Conservation (phyloP, 139 green algal species). For the Chlamydomonas incerta region DNA sequence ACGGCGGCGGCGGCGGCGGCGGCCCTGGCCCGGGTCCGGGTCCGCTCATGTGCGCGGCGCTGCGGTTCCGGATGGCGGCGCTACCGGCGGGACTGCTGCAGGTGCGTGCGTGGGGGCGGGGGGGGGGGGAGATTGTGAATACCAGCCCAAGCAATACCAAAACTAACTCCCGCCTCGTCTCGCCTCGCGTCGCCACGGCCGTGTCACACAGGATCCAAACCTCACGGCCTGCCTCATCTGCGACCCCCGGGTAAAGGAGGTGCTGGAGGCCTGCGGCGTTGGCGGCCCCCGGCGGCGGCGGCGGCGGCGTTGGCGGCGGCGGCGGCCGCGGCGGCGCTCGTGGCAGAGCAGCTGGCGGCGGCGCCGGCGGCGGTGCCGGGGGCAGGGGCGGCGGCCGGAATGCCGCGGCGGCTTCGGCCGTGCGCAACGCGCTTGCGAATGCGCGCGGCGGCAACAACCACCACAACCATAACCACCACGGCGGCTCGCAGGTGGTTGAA, state of each 20-base stretch:
- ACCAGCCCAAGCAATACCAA: too few species aligned
- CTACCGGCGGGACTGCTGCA: slow-evolving; percentile 36
- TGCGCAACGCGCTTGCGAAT: slow-evolving; percentile 6
- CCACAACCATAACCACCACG: background rate
- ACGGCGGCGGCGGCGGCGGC: too few species aligned
- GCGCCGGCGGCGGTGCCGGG: background rate
- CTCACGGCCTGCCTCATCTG: slow-evolving; percentile 61
- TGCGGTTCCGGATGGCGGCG: slow-evolving; percentile 24
- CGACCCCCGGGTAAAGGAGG: slow-evolving; percentile 51
- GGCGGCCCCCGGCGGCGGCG: background rate
- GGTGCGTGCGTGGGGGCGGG: background rate
- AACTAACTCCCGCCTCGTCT: too few species aligned
- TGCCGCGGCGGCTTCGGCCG: background rate
- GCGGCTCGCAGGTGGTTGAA: too few species aligned
- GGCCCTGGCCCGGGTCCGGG: too few species aligned
- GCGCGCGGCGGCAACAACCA: background rate
- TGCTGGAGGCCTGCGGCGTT: slow-evolving; percentile 46
- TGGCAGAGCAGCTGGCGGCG: background rate
- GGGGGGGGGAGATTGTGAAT: too few species aligned
- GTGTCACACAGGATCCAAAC: slow-evolving; percentile 29
- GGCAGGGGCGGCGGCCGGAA: slow-evolving; percentile 11
- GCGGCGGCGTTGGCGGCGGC: background rate
- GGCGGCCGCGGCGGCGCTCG: background rate
- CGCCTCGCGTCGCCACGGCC: background rate
- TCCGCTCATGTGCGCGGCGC: background rate